Percentiles rank a stretch among this genome's conserved stretches.
These are phyloP conservation scores for Zygosaccharomyces sapae DNA, from an alignment of 1,139 yeast species.

Conservation along the genomic window DNA sequence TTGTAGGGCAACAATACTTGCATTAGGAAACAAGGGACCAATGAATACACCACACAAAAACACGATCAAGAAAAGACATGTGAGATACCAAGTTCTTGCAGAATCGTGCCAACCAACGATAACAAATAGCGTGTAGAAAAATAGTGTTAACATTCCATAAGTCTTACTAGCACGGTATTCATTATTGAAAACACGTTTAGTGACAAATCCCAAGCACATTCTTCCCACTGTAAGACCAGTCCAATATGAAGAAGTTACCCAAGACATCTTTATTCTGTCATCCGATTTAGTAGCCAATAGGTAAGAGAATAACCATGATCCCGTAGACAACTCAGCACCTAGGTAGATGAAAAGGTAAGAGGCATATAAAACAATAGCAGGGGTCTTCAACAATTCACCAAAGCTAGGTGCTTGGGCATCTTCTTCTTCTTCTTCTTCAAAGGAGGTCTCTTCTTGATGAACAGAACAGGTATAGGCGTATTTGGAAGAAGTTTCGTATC, in stretches of 20 bases:
- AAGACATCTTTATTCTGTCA: constrained; percentile 48
- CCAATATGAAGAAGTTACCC: constrained; percentile 64
- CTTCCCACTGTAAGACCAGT: constrained; percentile 61
- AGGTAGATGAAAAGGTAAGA: constrained; percentile 53
- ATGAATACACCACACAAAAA: constrained; percentile 61
- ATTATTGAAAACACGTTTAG: constrained; percentile 50
- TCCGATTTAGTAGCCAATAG: constrained; percentile 47
- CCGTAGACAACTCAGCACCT: constrained; percentile 68
- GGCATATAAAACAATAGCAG: constrained; percentile 48
- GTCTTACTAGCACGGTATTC: constrained; percentile 47
- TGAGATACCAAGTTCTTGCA: constrained; percentile 30
- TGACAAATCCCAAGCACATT: constrained; percentile 54
- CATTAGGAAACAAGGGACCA: constrained; percentile 81
- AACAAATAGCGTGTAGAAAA: constrained; percentile 26
- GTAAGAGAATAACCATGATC: constrained; percentile 63
- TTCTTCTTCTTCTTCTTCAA: constrained; percentile 10
- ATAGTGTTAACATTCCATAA: constrained; percentile 34
- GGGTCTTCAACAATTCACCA: constrained; percentile 41
- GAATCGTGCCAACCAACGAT: constrained; percentile 23
- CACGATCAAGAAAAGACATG: constrained; percentile 35
- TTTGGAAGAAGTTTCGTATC: constrained; percentile 53
- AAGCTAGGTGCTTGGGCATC: constrained; percentile 16
- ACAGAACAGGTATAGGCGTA: constrained; percentile 41
- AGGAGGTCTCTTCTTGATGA: constrained; percentile 25
- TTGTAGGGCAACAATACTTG: constrained; percentile 60